These are phyloP conservation scores for Phanerochaete sordida DNA, from an alignment of 768 basidiomycete genomes.

Conservation along the genomic window DNA sequence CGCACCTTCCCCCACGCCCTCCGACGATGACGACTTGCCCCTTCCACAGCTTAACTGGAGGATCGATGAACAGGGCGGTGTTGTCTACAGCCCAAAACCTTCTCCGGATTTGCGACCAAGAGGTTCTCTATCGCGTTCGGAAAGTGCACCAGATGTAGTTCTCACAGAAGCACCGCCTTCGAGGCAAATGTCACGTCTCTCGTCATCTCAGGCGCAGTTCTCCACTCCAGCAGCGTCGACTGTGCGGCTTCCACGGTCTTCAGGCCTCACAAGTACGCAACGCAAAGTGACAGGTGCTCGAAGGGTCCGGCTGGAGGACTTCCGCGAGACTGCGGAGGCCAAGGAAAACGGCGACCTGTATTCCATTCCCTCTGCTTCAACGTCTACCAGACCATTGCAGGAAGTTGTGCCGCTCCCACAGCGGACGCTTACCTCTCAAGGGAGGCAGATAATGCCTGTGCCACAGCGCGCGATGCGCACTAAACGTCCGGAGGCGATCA, in stretches of 20 bases:
- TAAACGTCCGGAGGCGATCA: constrained; percentile 10
- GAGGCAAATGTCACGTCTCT: constrained; percentile 64
- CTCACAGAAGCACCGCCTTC: constrained; percentile 23
- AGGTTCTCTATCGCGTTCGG: constrained; percentile 60
- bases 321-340: constrained; percentile 27
- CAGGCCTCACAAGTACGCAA: constrained; percentile 14
- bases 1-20: constrained; percentile 27
- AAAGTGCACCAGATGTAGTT: constrained; percentile 56
- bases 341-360: constrained; percentile 32
- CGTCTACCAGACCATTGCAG: constrained; percentile 23
- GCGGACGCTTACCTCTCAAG: constrained; percentile 3
- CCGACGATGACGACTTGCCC: constrained; percentile 27
- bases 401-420: constrained; percentile 16
- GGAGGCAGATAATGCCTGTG: constrained; percentile 11
- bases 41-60: constrained; percentile 12
- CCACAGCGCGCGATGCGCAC: constrained; percentile 1
- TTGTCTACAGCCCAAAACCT: constrained; percentile 21
- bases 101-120: constrained; percentile 32
- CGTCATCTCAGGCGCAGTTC: constrained; percentile 48
- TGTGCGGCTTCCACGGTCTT: constrained; percentile 7
- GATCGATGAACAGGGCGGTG: neutral
- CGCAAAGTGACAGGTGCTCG: constrained; percentile 21
- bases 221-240: constrained; percentile 25
- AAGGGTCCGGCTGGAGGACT: constrained; percentile 21
- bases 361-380: constrained; percentile 6